A percentile compares a stretch with the other conserved stretches of the same genome.
phyloP scores from a whole-genome alignment of 2,329 filamentous ascomycete genomes.

The Phyllosticta paracitricarpa region DNA sequence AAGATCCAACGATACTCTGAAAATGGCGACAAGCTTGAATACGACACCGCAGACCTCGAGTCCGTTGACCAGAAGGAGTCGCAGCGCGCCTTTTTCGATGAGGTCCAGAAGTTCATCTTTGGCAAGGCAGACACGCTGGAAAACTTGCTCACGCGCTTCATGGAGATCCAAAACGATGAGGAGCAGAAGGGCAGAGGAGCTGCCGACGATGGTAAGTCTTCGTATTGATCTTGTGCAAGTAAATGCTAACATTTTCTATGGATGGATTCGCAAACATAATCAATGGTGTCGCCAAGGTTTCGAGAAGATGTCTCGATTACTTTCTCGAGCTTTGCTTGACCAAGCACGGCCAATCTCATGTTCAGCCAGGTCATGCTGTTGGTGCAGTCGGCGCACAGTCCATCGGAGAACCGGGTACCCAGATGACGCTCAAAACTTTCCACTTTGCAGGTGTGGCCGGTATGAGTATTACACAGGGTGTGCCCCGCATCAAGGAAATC shows the following conservation, averaged over 20 bases:
- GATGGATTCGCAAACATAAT: constrained; percentile 8
- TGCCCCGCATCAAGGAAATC: constrained; percentile 99
- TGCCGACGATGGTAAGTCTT: not conserved
- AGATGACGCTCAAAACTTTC: constrained; percentile 99
- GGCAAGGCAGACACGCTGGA: constrained; percentile 45
- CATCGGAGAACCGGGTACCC: constrained; percentile 94
- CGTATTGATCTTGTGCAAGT: not conserved
- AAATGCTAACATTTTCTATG: not conserved
- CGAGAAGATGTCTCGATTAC: constrained; percentile 56
- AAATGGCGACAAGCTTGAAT: constrained; percentile 20
- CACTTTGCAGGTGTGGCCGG: constrained; percentile 99
- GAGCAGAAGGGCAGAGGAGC: not conserved
- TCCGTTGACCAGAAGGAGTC: constrained; percentile 54
- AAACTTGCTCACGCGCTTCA: constrained; percentile 2
- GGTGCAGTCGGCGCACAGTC: constrained; percentile 95
- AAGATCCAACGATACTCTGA: constrained; percentile 38
- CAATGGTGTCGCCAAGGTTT: constrained; percentile 76
- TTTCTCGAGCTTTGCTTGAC: constrained; percentile 77
- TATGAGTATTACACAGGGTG: constrained; percentile 99
- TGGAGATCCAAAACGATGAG: constrained; percentile 38
- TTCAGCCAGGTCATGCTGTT: constrained; percentile 91
- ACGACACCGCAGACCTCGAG: constrained; percentile 39
- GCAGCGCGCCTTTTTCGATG: constrained; percentile 69
- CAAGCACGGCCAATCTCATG: constrained; percentile 84
- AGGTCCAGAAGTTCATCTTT: constrained; percentile 62